Percentiles rank a stretch among this genome's conserved stretches.
phyloP scores from a whole-genome alignment of 208 protist species.

The Porcisia hertigi region DNA sequence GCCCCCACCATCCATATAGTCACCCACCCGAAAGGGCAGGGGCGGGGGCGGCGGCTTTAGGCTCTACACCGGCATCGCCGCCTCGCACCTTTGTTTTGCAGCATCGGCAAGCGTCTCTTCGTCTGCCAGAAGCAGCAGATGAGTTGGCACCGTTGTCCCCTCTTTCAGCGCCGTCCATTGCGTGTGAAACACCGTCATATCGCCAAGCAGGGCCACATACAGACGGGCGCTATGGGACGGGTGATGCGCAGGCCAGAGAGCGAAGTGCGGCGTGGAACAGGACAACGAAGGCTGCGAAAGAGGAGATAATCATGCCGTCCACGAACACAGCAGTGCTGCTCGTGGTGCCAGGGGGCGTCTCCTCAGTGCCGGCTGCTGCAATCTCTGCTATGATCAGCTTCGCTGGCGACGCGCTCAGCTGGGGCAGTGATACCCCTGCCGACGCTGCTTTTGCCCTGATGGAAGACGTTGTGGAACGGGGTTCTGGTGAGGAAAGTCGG shows the following conservation, averaged over 20 bases:
- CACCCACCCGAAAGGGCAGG: not conserved
- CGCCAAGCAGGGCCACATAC: not conserved
- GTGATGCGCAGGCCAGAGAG: not conserved
- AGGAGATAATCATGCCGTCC: not conserved
- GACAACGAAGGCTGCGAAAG: not conserved
- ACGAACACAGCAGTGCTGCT: constrained; percentile 5
- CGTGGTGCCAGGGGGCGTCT: constrained; percentile 18
- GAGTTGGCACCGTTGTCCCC: not conserved
- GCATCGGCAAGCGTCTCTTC: not conserved
- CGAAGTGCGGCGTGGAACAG: not conserved
- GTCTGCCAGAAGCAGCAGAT: not conserved
- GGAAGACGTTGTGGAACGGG: constrained; percentile 8
- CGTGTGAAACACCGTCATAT: not conserved
- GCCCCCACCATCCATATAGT: not conserved
- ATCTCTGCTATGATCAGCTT: constrained; percentile 14
- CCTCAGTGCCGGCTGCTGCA: not conserved
- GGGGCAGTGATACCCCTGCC: constrained; percentile 8
- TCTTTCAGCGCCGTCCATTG: not conserved
- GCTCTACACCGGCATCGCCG: not conserved
- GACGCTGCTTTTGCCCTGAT: constrained; percentile 22
- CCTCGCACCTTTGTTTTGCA: not conserved
- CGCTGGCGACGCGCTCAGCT: constrained; percentile 11
- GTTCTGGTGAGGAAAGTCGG: not conserved
- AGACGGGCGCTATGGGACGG: not conserved
- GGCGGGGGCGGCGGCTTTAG: not conserved